Percentiles rank a stretch among this genome's conserved stretches.
Conservation (phyloP, 768 basidiomycete species). For the Hericium rajendrae region DNA sequence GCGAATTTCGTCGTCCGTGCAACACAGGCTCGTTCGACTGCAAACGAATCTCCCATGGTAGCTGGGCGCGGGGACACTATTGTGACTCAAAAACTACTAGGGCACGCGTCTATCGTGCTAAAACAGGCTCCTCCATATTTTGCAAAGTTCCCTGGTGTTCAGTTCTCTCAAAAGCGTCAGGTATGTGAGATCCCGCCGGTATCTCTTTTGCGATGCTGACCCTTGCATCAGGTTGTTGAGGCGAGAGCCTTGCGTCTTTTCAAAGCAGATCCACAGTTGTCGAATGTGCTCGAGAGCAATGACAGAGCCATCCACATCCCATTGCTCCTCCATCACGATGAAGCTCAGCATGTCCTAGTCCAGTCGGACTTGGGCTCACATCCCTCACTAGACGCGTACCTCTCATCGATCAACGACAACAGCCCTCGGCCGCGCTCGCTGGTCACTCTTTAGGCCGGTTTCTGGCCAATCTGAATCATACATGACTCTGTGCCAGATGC, state of each 20-base stretch:
- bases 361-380: neutral
- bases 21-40: neutral
- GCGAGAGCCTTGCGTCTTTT: neutral
- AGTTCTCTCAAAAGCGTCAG: neutral
- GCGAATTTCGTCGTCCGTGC: neutral
- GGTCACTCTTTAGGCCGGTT: neutral
- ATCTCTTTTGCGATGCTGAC: neutral
- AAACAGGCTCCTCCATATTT: neutral
- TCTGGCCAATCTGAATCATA: neutral
- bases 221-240: neutral
- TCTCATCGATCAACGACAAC: neutral
- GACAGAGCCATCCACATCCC: neutral
- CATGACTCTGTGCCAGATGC: neutral
- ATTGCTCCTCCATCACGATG: neutral
- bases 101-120: neutral
- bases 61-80: neutral
- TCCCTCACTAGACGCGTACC: neutral
- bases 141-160: neutral
- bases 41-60: neutral
- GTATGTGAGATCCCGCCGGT: neutral
- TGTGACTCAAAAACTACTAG: neutral
- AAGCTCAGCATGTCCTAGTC: neutral
- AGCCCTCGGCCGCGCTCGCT: neutral
- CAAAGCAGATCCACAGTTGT: neutral
- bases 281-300: neutral